phyloP scores from a whole-genome alignment of 805 yeast species.

The Hanseniaspora valbyensis region DNA sequence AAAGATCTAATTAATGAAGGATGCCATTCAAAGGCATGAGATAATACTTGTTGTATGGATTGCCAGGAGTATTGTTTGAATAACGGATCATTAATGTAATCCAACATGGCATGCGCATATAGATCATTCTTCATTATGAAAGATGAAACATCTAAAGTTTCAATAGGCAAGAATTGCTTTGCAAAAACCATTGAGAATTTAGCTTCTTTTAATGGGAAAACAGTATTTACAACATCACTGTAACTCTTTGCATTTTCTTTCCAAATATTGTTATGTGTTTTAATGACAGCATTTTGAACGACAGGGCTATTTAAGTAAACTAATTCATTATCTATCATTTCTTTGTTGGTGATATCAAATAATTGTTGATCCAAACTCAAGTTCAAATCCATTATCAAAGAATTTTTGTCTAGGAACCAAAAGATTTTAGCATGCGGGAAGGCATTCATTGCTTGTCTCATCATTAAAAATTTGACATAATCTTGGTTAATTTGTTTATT shows the following conservation, averaged over 20 bases:
- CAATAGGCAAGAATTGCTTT: constrained; percentile 12
- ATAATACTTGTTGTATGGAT: constrained; percentile 53
- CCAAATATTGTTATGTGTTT: constrained; percentile 56
- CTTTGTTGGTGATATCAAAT: constrained; percentile 52
- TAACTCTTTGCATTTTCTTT: constrained; percentile 64
- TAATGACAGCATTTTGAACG: constrained; percentile 28
- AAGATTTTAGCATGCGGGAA: constrained; percentile 86
- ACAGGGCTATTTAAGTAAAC: constrained; percentile 36
- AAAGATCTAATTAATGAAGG: constrained; percentile 65
- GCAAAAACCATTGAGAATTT: constrained; percentile 12
- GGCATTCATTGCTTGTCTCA: constrained; percentile 86
- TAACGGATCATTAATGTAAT: constrained; percentile 65
- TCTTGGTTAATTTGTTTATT: constrained; percentile 19
- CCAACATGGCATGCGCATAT: constrained; percentile 58
- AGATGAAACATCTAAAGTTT: constrained; percentile 28
- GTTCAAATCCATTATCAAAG: constrained; percentile 61
- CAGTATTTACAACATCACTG: constrained; percentile 48
- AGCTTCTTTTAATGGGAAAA: constrained; percentile 19
- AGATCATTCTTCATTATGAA: constrained; percentile 60
- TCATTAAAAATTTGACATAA: constrained; percentile 24
- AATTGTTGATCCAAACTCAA: constrained; percentile 51
- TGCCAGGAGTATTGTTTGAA: constrained; percentile 48
- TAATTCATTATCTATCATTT: constrained; percentile 18
- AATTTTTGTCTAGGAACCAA: constrained; percentile 75
- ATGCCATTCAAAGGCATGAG: constrained; percentile 94